Evolutionary conservation across 768 basidiomycete species (phyloP), one percentile per base, ranked within the genome.

Genomic region (Amanita jacksonii): DNA sequence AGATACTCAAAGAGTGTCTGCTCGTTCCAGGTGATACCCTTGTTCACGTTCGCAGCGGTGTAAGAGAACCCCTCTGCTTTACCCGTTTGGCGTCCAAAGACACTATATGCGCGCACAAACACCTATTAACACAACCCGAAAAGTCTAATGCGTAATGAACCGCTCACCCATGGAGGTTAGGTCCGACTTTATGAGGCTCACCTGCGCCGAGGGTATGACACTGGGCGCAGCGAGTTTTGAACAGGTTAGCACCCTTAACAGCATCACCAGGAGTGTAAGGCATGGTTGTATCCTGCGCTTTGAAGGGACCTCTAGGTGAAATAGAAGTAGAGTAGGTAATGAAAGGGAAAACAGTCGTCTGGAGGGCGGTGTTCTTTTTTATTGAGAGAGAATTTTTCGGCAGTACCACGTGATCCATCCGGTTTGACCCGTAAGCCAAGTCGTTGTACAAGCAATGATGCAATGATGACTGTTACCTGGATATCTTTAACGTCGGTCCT

Each of bases 171-270:
- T 92, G 80, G 20, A 98, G 76, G 75, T 94, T 94, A 36, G 94
- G 94, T 45, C 94, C 94, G 48, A 97, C 91, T 64, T 87, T 88
- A 71, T 91, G 73, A 32, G 78, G 72, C 56, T 80, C 88, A 45
- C 82, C 80, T 54, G 74, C 70, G 45, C 68, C 86, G 50, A 86
- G 64, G 51, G 89, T 96, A 65, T 97, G 93, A 69, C 93, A 97
- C 62, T 96, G 90, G 32, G 85, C 82, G 57, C 87, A 92, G 46
- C 92, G 85, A 49, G 91, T 92, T 74, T 92, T 94, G 84, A 97
- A 97, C 63, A 96, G 84, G 59, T 72, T 69, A 61, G 93, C 92
- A 67, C 93, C 93, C 76, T 93, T 96, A 45, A 57, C 56, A 58
- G 84, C 64, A 70, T 96, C 88, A 79, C 93, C 93, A 30, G 43